These are phyloP conservation scores for Laguncularia racemosa DNA, from an alignment of 345 rosid genomes.

Conservation along the genomic window DNA sequence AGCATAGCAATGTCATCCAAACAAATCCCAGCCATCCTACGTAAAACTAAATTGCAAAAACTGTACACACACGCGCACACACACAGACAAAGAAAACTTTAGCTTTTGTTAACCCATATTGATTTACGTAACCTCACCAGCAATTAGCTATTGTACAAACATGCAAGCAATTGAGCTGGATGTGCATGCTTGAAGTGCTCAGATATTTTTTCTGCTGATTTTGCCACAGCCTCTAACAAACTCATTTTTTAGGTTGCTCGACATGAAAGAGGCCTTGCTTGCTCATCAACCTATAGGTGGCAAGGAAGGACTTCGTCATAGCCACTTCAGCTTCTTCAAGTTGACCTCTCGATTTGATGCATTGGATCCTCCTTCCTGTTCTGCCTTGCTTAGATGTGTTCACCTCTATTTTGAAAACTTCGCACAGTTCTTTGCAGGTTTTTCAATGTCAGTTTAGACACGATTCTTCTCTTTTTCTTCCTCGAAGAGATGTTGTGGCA, in stretches of 20 bases:
- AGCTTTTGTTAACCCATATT: too few relatives aligned
- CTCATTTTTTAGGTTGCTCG: slow-evolving; percentile 31
- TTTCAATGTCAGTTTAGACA: slow-evolving; percentile 83
- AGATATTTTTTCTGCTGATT: slow-evolving; percentile 35
- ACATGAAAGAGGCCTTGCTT: slow-evolving; percentile 32
- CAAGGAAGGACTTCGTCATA: slow-evolving; percentile 46
- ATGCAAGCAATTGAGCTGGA: too few relatives aligned
- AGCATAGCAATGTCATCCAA: too few relatives aligned
- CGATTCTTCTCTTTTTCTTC: slow-evolving; percentile 51
- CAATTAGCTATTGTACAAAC: too few relatives aligned
- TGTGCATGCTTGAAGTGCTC: too few relatives aligned
- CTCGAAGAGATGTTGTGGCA: slow-evolving; percentile 46
- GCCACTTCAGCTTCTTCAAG: slow-evolving; percentile 69
- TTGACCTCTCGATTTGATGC: slow-evolving; percentile 57
- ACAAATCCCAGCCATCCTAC: too few relatives aligned
- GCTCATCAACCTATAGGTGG: slow-evolving; percentile 44
- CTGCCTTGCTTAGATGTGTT: slow-evolving; percentile 49
- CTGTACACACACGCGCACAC: too few relatives aligned
- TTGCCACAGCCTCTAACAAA: slow-evolving; percentile 34
- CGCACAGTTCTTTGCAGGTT: slow-evolving; percentile 68
- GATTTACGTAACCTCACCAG: too few relatives aligned
- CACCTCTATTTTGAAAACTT: slow-evolving; percentile 70
- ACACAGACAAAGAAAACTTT: too few relatives aligned
- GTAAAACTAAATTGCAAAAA: too few relatives aligned
- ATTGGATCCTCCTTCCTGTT: slow-evolving; percentile 56